A percentile compares a stretch with the other conserved stretches of the same genome.
These are phyloP conservation scores for Kentomonas sorsogonicus DNA, from an alignment of 208 protist genomes.

Conservation along the genomic window DNA sequence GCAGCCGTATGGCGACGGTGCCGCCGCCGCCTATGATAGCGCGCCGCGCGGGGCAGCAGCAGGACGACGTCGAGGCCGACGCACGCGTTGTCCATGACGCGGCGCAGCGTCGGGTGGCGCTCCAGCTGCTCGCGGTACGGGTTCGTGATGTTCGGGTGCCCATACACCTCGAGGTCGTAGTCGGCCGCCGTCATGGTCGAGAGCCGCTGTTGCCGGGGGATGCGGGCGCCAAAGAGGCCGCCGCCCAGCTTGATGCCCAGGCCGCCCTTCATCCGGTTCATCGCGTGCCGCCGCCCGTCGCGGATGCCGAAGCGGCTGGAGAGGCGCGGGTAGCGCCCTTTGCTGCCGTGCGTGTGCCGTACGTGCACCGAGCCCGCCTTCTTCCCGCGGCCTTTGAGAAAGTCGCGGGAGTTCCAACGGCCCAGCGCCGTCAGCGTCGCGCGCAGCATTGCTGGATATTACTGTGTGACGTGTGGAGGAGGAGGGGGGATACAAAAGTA, in stretches of 20 bases:
- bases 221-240: constrained; percentile 83
- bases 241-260: constrained; percentile 83
- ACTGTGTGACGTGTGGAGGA: no score
- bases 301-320: constrained; percentile 52
- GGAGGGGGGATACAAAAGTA: no score
- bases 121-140: constrained; percentile 71
- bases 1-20: constrained; percentile 2
- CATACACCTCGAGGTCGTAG: constrained; percentile 71
- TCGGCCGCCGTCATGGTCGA: constrained; percentile 62
- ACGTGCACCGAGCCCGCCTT: constrained; percentile 72
- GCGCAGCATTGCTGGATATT: constrained; percentile 25
- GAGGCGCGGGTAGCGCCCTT: constrained; percentile 75
- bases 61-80: constrained; percentile 49
- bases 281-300: constrained; percentile 67
- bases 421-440: constrained; percentile 22
- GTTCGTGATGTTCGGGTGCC: constrained; percentile 89
- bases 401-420: constrained; percentile 75
- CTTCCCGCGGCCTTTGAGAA: constrained; percentile 71
- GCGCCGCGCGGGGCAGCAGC: constrained; percentile 63
- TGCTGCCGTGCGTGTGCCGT: constrained; percentile 77
- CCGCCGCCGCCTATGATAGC: constrained; percentile 9
- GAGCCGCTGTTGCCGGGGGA: constrained; percentile 70
- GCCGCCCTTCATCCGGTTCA: constrained; percentile 73
- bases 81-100: constrained; percentile 71
- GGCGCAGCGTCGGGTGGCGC: constrained; percentile 59